Base-by-base conservation (phyloP, 2,329 filamentous ascomycete genomes). In the Chalara sp. region DNA sequence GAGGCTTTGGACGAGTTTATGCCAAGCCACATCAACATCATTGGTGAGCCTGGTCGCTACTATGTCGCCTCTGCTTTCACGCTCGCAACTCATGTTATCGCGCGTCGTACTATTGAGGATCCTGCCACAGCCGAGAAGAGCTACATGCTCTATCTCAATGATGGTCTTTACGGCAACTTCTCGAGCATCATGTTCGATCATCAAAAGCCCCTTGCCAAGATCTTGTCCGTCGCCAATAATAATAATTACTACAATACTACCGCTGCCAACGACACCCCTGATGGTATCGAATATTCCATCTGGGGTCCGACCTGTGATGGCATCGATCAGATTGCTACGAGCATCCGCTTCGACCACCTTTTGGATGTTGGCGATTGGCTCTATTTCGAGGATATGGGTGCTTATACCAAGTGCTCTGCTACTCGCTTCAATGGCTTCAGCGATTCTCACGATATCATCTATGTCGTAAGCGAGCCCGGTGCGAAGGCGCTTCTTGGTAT, bases 181-280 rank as follows among this genome's bases (percentile, higher is more conserved):
- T 95, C 89, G 59, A 95, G 90, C 81, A 97, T 97, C 78, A 96
- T 97, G 76, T 99, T 96, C 68, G 93, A 97, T 66, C 93, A 97
- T 71, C 93, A 99, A 76, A 81, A 95, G 63, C 93, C 93, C 1
- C 72, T 87, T 44, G 89, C 92, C 50, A 88, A 87, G 70, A 80
- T 97, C 52, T 76, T 99, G 49, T 84, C 83, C 58, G 74, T 78
- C 21, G 75, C 77, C 54, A 70, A 76, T 56, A 70, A 76, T 56
- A 72, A 74, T 53, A 78, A 79, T 56, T 66, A 82, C 64, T 84
- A 84, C 67, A 72, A 84, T 69, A 72, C 76, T 56, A 51, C 72
- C 57, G 63, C 72, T 61, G 73, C 78, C n/a, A 68, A 74, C 47
- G 70, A 70, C 21, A 71, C 74, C 37, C 63, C 70, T 2, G 73